Percentiles rank a stretch among this genome's conserved stretches.
Conservation (phyloP, 495 filamentous ascomycete species). For the Tirmania nivea region DNA sequence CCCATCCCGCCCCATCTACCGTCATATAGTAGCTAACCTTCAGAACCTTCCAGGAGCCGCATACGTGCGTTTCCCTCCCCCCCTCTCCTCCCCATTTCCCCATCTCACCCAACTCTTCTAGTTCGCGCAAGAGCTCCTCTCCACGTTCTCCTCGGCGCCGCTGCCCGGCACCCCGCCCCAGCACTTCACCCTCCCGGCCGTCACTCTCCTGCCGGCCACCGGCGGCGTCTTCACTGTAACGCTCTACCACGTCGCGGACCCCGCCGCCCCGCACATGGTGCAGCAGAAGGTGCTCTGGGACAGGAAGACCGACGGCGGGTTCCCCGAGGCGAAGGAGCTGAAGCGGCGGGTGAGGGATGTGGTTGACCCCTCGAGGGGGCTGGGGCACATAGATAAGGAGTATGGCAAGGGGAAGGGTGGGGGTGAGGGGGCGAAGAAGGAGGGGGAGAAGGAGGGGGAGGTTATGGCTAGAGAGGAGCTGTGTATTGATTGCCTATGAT, state of each 20-base stretch:
- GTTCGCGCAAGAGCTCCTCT: slow-evolving; percentile 93
- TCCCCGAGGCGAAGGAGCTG: slow-evolving; percentile 59
- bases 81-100: background rate
- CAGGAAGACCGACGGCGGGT: slow-evolving; percentile 68
- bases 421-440: slow-evolving; percentile 10
- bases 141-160: slow-evolving; percentile 52
- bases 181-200: slow-evolving; percentile 46
- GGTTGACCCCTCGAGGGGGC: slow-evolving; percentile 49
- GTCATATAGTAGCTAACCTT: background rate
- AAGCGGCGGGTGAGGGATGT: slow-evolving; percentile 73
- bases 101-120: background rate
- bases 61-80: slow-evolving; percentile 15
- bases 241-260: slow-evolving; percentile 22
- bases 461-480: background rate
- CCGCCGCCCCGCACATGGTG: too few species aligned
- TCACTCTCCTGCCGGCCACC: slow-evolving; percentile 68
- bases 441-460: background rate
- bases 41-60: slow-evolving; percentile 5
- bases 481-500: background rate
- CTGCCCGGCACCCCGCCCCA: background rate
- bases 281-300: slow-evolving; percentile 38
- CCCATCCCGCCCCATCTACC: too few species aligned
- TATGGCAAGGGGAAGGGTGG: slow-evolving; percentile 3
- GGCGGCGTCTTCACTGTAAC: slow-evolving; percentile 66
- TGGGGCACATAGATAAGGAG: slow-evolving; percentile 55